Base-by-base conservation (phyloP, 176 grass and related monocot genomes). In the Lolium rigidum region DNA sequence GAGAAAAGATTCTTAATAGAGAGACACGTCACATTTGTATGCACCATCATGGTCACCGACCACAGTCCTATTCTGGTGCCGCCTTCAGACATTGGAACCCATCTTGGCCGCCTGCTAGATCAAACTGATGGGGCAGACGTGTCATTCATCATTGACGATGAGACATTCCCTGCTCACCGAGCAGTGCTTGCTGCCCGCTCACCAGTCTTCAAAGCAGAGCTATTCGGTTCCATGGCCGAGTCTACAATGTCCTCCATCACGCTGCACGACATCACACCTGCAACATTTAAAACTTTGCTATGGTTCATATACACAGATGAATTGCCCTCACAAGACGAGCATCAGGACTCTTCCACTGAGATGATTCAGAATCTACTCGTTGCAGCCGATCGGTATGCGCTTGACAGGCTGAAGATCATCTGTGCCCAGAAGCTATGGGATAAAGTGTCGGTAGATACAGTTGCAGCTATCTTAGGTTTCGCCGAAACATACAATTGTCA, bases 381-480 rank as follows among this genome's bases (percentile, higher is more conserved):
- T 7, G 94, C 83, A 5, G 94, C 94, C 0, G 94, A 95, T 67
- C 86, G 86, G 3, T 95, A 93, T 11, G 88, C 5, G 0, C 44
- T 95, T 67, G 88, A 95, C 4, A 50, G 93, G 3, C 62, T 95
- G 25, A 95, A 90, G 87, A 26, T 90, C 15, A 74, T 86, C 2
- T 71, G 68, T 71, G 39, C 39, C 38, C 20, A 21, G 10, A 71
- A 71, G 68, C 5, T 71, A 71, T 71, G 68, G 67, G 43, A 71
- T 20, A 50, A 17, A 79, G 72, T 93, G 11, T 78, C 76, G 10
- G 51, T 80, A 0, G 77, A 91, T 9, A 84, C 85, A 0, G 76
- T 91, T 46, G 86, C 74, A 16, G 64, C 48, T n/a, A 91, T 78
- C 6, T 62, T 93, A 25, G 86, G 56, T 35, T 86, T 66, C 9